Evolutionary conservation across 495 filamentous ascomycete species (phyloP).

Genomic region (Hypomontagnella submonticulosa): DNA sequence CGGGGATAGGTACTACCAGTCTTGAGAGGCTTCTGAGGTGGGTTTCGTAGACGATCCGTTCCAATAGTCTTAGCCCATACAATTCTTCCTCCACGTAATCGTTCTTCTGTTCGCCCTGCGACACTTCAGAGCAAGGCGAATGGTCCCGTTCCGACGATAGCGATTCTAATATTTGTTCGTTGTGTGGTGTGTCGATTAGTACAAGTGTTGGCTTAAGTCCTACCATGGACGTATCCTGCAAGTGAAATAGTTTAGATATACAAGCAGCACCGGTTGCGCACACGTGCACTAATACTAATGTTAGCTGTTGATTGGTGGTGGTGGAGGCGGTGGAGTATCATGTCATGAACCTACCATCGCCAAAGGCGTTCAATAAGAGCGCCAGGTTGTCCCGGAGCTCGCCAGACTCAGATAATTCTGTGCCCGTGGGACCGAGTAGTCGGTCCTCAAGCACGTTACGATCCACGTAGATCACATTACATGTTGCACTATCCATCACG

Average conservation of each 20-base stretch:
- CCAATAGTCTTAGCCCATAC: conserved; percentile 75
- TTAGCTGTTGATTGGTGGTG: conserved; percentile 38
- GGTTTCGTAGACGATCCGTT: conserved; percentile 75
- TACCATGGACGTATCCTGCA: conserved; percentile 70
- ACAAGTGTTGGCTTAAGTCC: conserved; percentile 79
- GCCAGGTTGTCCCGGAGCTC: conserved; percentile 60
- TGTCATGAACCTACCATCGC: conserved; percentile 54
- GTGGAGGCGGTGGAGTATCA: not conserved
- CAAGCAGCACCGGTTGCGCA: conserved; percentile 78
- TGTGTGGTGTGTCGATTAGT: conserved; percentile 74
- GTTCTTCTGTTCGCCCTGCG: conserved; percentile 48
- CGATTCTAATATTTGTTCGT: conserved; percentile 57
- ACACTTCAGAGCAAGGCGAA: conserved; percentile 47
- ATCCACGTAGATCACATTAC: conserved; percentile 87
- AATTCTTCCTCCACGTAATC: conserved; percentile 62
- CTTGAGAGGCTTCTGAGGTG: conserved; percentile 76
- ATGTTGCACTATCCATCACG: conserved; percentile 75
- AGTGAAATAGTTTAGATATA: conserved; percentile 72
- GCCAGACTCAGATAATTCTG: conserved; percentile 39
- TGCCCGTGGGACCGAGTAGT: conserved; percentile 53
- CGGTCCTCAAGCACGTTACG: conserved; percentile 74
- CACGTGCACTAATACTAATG: conserved; percentile 69
- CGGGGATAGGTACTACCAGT: conserved; percentile 76
- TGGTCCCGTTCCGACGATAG: conserved; percentile 56
- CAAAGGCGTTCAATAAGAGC: conserved; percentile 60